phyloP scores from a whole-genome alignment of 805 yeast species.

The Wickerhamiella azymoides region DNA sequence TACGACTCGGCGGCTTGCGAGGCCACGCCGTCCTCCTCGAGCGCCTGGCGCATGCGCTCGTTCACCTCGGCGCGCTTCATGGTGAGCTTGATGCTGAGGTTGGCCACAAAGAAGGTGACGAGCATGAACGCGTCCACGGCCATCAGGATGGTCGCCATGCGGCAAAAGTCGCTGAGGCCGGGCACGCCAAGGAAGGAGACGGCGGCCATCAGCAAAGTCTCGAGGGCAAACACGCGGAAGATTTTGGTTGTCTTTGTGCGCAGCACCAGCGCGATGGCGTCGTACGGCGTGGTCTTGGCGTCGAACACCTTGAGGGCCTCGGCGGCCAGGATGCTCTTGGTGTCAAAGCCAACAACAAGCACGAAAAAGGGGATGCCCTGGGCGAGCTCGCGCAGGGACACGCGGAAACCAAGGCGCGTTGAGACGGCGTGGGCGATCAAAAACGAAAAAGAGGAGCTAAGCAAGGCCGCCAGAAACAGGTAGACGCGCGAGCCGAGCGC shows the following conservation, averaged over 20 bases:
- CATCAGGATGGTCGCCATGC: conserved; percentile 56
- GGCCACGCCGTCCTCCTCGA: conserved; percentile 87
- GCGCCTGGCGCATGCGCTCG: conserved; percentile 56
- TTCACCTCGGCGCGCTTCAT: conserved; percentile 75
- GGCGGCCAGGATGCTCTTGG: conserved; percentile 56
- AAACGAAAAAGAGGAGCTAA: conserved; percentile 72
- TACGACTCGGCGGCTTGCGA: conserved; percentile 62
- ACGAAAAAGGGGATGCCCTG: conserved; percentile 93
- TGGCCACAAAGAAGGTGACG: conserved; percentile 70
- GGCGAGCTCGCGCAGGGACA: conserved; percentile 60
- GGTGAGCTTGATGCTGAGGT: conserved; percentile 77
- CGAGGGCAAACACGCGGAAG: conserved; percentile 63
- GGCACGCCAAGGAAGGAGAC: conserved; percentile 46
- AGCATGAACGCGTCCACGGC: conserved; percentile 58
- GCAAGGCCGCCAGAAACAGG: conserved; percentile 67
- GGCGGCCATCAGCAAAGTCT: conserved; percentile 50
- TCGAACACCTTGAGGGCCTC: conserved; percentile 25
- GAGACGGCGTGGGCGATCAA: conserved; percentile 60
- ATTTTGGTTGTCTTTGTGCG: conserved; percentile 27
- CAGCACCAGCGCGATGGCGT: conserved; percentile 32
- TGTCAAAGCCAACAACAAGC: conserved; percentile 82
- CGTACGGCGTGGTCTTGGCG: conserved; percentile 27
- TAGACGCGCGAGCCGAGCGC: conserved; percentile 72
- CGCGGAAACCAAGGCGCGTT: conserved; percentile 40
- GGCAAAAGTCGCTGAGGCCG: conserved; percentile 69